Base-by-base conservation (phyloP, 495 filamentous ascomycete species). In the Tuber microsphaerosporum region DNA sequence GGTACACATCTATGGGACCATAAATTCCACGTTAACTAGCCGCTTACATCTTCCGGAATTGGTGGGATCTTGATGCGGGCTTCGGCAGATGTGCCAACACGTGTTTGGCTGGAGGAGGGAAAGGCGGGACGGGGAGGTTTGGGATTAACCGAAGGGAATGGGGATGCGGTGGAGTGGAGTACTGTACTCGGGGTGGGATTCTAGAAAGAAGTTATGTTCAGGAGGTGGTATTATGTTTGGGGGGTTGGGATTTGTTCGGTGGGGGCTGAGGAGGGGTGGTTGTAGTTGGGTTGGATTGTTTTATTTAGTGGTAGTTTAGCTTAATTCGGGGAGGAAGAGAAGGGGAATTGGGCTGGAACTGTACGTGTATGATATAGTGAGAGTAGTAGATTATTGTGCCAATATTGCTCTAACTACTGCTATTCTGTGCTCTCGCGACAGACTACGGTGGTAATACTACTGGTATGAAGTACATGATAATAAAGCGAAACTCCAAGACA, bases 371-470 rank as follows among this genome's bases (percentile, higher is more conserved):
- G 14, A 3, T 45, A 56, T 61, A 31, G 9, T 61, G 10, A 61
- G 12, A 61, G 56, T 31, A 65, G 56, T 31, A 65, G 56, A 65
- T 65, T 65, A 65, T 65, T 65, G 56, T 65, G 56, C 26, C 56
- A 65, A 65, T 65, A 65, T 65, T 65, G 56, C 56, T 65, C 56
- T 16, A 65, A 65, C 56, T 65, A 65, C 56, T 65, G 56, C 5
- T 65, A 65, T 65, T n/a, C 56, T 65, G 56, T 31, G 51, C 51
- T 8, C 9, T 31, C 51, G 51, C 22, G 51, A 61, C n/a, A 31
- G 51, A 31, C 51, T 61, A n/a, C n/a, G 12, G 31, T 16, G 56
- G 26, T 65, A 8, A 65, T 65, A 65, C 10, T 16, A 7, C n/a
- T 65, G 5, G 56, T 65, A 31, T 65, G 56, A 17, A 31, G 31